Evolutionary conservation across 2,329 filamentous ascomycete species (phyloP), one percentile per base, ranked within the genome.

Genomic region (Magnaporthales sp.): DNA sequence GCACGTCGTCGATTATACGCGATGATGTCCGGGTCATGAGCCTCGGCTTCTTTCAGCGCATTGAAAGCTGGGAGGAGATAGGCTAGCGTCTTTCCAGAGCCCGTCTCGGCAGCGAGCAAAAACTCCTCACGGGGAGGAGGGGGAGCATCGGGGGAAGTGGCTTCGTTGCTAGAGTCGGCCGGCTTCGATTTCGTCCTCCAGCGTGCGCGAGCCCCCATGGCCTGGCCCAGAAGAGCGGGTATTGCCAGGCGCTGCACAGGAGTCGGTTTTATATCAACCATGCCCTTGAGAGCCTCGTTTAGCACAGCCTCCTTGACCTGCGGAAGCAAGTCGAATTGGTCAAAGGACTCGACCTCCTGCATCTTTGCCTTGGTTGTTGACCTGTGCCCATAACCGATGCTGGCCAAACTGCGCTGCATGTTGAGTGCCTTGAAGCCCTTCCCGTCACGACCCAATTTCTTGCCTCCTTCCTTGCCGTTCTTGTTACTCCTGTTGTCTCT

Each of bases 11-110:
- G 77, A 66, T 84, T 83, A 68, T 88, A 87, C 2, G 85, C 81
- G 66, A 86, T 83, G 19, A 87, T 80, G 1, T 84, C 83, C 0
- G 77, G 75, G 69, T 93, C 89, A 13, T 80, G 76, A 0, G 82
- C 81, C 74, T 94, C 91, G 6, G 87, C 88, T 38, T 86, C 80
- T 79, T 99, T 99, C 72, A 99, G 78, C 9, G 91, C 91, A 77
- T 99, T 88, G 65, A 99, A 82, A 19, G 89, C 84, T 0, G 95
- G 96, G 5, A 97, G 78, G 5, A 98, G 81, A 74, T 99, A 99
- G 9, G 95, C 92, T 69, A 99, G 81, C 0, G 95, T 99, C 81
- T 99, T 99, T 68, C 95, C 95, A 0, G 95, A 98, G 13, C 95
- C 95, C 0, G 95, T 99, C 81, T 99, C 95, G 11, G 95, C 95